Base-by-base conservation (phyloP, 139 green algal species). In the Tetradesmus obliquus region DNA sequence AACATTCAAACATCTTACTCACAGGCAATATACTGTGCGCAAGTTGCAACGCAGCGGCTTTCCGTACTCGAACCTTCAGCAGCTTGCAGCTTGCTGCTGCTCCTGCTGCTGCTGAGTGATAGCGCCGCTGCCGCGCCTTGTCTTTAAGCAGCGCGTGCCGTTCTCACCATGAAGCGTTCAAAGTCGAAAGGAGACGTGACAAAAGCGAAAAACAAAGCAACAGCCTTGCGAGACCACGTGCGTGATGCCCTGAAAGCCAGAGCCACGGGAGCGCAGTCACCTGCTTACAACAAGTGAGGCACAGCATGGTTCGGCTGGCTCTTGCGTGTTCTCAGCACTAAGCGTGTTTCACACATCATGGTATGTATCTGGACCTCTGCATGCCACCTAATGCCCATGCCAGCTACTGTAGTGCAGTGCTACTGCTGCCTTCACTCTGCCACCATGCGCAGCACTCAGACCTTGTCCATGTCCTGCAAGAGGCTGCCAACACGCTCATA, bases 281-380 rank as follows among this genome's bases (percentile, higher is more conserved):
- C 84, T 51, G 71, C 71, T 80, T 95, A 95, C 60, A 72, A 91
- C 19, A 88, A 94, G 94, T 95, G 74, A n/a, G 88, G 15, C 71
- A 24, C 22, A 20, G 22, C 82, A 87, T 60, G 82, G 20, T 24
- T 12, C 51, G 13, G 20, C 20, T 55, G 0, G 13, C 45, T n/a
- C 51, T 17, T 58, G 10, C 82, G 45, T 32, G 51, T 24, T 24
- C 2, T 24, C 1, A 32, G 53, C 51, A 24, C 53, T 76, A 10
- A 3, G 5, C n/a, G 66, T 5, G 17, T 7, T 24, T n/a, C 66
- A 8, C 12, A 45, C 32, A 45, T 45, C 32, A 45, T 45, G 32
- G 32, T 45, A 45, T 45, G 32, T 45, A 45, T 45, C 32, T 45
- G 32, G 32, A 45, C 32, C 32, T 45, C 32, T 45, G 32, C 32